A percentile compares a stretch with the other conserved stretches of the same genome.
Evolutionary conservation across 257 asterid species (phyloP).

Genomic region (Ophiorrhiza pumila): DNA sequence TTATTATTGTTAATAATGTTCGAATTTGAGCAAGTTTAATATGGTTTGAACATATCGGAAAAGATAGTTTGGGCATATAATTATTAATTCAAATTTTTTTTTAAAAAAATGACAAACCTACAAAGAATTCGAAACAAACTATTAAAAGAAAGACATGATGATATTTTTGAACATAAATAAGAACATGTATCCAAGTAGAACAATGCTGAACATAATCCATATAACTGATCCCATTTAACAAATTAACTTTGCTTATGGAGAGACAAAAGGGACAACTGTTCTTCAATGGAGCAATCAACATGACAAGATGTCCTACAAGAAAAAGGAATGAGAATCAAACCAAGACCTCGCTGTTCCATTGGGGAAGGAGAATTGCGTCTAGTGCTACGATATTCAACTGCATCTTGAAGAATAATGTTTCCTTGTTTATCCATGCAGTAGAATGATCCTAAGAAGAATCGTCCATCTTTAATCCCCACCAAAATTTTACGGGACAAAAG

Average conservation of each 20-base stretch:
- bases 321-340: conserved; percentile 81
- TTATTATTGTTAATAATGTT: too few relatives aligned
- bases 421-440: conserved; percentile 92
- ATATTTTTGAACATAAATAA: too few relatives aligned
- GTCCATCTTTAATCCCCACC: conserved; percentile 77
- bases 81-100: too few relatives aligned
- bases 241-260: conserved; percentile 32
- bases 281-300: conserved; percentile 70
- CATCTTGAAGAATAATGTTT: conserved; percentile 88
- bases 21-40: too few relatives aligned
- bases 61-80: too few relatives aligned
- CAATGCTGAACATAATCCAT: too few relatives aligned
- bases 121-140: too few relatives aligned
- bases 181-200: too few relatives aligned
- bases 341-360: conserved; percentile 80
- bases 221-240: too few relatives aligned
- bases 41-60: too few relatives aligned
- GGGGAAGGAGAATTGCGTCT: conserved; percentile 68
- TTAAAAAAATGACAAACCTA: too few relatives aligned
- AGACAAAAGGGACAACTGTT: conserved; percentile 58
- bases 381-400: conserved; percentile 86
- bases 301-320: conserved; percentile 70
- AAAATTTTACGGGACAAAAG: conserved; percentile 57
- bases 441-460: conserved; percentile 75
- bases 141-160: too few relatives aligned